phyloP scores from a whole-genome alignment of 768 basidiomycete species.

The Termitomyces sp. region DNA sequence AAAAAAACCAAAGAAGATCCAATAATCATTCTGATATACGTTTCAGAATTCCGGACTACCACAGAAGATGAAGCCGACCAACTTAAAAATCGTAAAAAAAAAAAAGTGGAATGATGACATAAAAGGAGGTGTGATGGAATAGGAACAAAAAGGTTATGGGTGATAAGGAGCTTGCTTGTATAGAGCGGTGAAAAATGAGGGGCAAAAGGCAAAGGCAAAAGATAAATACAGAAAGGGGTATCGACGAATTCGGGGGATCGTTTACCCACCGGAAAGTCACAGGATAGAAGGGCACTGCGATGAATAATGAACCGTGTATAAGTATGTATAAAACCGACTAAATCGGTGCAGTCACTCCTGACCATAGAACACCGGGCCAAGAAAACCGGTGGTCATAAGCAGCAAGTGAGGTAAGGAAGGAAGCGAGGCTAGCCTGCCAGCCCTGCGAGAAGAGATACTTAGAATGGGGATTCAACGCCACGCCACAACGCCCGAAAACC shows the following conservation, averaged over 20 bases:
- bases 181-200: not conserved
- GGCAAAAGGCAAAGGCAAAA: not conserved
- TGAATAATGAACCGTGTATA: not conserved
- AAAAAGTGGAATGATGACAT: not conserved
- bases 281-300: not conserved
- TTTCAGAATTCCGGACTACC: not conserved
- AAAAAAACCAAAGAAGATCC: no score
- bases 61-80: not conserved
- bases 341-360: not conserved
- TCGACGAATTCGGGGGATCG: constrained; percentile 12
- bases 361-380: not conserved
- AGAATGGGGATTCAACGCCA: not conserved
- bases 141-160: not conserved
- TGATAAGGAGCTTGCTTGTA: not conserved
- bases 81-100: not conserved
- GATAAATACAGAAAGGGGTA: constrained; percentile 3
- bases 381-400: not conserved
- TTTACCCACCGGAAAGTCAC: constrained; percentile 6
- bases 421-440: constrained; percentile 5
- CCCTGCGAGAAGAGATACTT: not conserved
- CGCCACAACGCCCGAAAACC: not conserved
- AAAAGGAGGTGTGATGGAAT: not conserved
- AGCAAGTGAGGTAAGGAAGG: not conserved
- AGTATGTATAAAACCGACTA: not conserved
- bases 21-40: not conserved